A percentile compares a stretch with the other conserved stretches of the same genome.
Evolutionary conservation across 352 stramenopile species (phyloP).

Genomic region (Aphanomyces invadans): DNA sequence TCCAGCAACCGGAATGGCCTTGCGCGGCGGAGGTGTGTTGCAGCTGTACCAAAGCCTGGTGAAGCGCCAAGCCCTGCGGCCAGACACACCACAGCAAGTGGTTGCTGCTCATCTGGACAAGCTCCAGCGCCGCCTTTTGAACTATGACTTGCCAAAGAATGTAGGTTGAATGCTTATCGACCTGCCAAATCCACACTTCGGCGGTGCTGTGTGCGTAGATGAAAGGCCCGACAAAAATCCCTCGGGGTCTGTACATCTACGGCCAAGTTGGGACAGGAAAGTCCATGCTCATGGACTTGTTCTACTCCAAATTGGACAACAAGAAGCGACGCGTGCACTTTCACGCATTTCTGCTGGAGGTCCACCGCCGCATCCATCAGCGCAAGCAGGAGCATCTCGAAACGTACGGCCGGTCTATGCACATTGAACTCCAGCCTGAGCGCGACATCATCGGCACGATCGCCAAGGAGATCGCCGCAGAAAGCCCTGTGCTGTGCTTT

Average conservation of each 20-base stretch:
- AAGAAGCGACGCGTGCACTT: constrained; percentile 93
- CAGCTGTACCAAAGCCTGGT: constrained; percentile 14
- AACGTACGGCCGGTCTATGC: constrained; percentile 70
- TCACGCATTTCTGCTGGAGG: constrained; percentile 95
- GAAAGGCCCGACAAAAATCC: constrained; percentile 36
- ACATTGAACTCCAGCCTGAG: constrained; percentile 69
- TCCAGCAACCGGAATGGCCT: background rate
- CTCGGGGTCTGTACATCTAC: constrained; percentile 91
- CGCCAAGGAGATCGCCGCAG: constrained; percentile 72
- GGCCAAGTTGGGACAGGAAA: constrained; percentile 94
- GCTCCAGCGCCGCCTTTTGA: constrained; percentile 41
- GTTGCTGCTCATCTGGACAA: constrained; percentile 41
- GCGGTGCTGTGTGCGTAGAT: background rate
- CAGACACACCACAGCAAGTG: constrained; percentile 7
- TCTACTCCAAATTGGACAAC: constrained; percentile 66
- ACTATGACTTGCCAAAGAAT: constrained; percentile 40
- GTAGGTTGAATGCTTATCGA: too few relatives aligned
- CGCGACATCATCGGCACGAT: constrained; percentile 73
- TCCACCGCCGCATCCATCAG: constrained; percentile 88
- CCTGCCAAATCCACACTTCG: too few relatives aligned
- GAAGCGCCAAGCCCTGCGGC: background rate
- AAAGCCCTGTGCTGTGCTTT: constrained; percentile 92
- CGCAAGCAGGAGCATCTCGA: constrained; percentile 85
- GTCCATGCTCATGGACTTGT: constrained; percentile 95
- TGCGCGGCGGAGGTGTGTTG: background rate